Base-by-base conservation (phyloP, 768 basidiomycete species). In the Pleurotus platypus region DNA sequence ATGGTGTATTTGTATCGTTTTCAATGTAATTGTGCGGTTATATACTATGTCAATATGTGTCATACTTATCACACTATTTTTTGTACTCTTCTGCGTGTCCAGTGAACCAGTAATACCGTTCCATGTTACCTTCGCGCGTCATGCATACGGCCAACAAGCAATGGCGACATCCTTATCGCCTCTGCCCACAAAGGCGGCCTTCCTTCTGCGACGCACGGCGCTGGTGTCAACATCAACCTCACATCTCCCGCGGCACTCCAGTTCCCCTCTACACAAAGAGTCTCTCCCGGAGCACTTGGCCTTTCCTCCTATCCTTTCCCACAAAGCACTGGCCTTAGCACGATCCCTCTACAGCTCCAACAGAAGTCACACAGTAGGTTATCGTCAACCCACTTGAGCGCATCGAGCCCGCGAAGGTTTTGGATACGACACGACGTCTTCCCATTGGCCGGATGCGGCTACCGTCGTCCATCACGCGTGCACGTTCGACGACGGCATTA, bases 111-210 rank as follows among this genome's bases (percentile, higher is more conserved):
- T 18, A 18, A 18, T 18, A 18, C 18, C 53, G 56, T 51, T 48
- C 49, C 53, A 43, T 63, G 39, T 55, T 58, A 26, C 20, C 56
- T 61, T 35, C 68, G 69, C 42, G 72, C 76, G 2, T 61, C 67
- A 46, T 70, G 78, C 13, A 74, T 76, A 60, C 69, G 77, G n/a
- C 76, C 76, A 1, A 68, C 77, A 56, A 79, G 77, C 53, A 76
- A 61, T 57, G 71, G 71, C n/a, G 71, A 73, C 37, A 65, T 64
- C 16, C 46, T 62, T 18, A 58, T 13, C 16, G 56, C 60, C 35
- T 57, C 58, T 20, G 27, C 56, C 11, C 59, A 58, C 18, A 60
- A 58, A 13, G 55, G 37, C 39, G 45, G 49, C 26, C 24, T 27
- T 13, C 55, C 58, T 4, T 55, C 40, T 20, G 47, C 27, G 24